Conservation (phyloP, 108 stramenopile species). For the Cylindrotheca fusiformis region DNA sequence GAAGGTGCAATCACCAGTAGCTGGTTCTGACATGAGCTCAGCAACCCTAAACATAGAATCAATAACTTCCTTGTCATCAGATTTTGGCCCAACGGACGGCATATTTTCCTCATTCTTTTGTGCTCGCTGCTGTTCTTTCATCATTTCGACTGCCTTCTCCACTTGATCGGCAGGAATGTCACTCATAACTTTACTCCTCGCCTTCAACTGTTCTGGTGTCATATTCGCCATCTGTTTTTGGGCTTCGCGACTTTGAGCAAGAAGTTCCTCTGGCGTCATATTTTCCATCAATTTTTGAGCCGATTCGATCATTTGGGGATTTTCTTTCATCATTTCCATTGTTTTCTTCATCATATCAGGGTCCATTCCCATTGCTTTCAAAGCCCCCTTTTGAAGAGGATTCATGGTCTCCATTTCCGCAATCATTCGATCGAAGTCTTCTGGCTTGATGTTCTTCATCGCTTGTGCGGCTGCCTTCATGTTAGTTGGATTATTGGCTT, state of each 20-base stretch:
- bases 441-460: slow-evolving; percentile 64
- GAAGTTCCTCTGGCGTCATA: slow-evolving; percentile 60
- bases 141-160: slow-evolving; percentile 26
- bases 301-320: slow-evolving; percentile 60
- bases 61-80: slow-evolving; percentile 53
- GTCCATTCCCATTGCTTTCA: slow-evolving; percentile 72
- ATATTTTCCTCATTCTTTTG: neutral
- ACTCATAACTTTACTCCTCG: slow-evolving; percentile 42
- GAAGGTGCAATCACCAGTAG: slow-evolving; percentile 59
- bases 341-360: slow-evolving; percentile 52
- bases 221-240: slow-evolving; percentile 56
- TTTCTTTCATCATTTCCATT: slow-evolving; percentile 77
- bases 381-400: slow-evolving; percentile 41
- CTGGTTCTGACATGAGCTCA: slow-evolving; percentile 55
- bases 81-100: slow-evolving; percentile 31
- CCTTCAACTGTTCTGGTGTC: slow-evolving; percentile 51
- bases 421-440: slow-evolving; percentile 58
- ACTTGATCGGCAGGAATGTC: slow-evolving; percentile 26
- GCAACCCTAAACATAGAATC: slow-evolving; percentile 64
- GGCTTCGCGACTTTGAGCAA: slow-evolving; percentile 52
- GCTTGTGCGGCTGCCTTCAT: slow-evolving; percentile 51
- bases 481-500: slow-evolving; percentile 6
- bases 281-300: slow-evolving; percentile 63
- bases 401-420: slow-evolving; percentile 67
- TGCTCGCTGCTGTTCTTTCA: slow-evolving; percentile 5